These are phyloP conservation scores for Epichloe glyceriae DNA, from an alignment of 2,329 filamentous ascomycete species.

Conservation along the genomic window DNA sequence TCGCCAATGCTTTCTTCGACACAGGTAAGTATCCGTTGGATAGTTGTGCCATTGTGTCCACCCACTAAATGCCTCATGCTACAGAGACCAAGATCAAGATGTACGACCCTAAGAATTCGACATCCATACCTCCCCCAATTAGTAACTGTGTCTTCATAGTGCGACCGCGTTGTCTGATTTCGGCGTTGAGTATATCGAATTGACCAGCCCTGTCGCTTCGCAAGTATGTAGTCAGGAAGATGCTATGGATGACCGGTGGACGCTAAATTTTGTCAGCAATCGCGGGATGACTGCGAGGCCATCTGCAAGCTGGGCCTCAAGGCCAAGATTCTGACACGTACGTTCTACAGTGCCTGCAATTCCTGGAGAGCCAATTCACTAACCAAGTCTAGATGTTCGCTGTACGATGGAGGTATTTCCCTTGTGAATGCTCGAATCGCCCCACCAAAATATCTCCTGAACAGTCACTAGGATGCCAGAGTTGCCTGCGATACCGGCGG, in stretches of 20 bases:
- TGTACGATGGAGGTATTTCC: slow-evolving; percentile 10
- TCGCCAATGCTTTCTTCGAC: slow-evolving; percentile 66
- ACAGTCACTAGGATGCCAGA: background rate
- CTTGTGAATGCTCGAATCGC: background rate
- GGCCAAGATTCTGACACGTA: slow-evolving; percentile 18
- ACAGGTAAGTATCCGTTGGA: slow-evolving; percentile 22
- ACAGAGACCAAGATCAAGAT: slow-evolving; percentile 41
- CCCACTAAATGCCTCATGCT: background rate
- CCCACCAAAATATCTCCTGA: background rate
- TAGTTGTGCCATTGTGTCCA: background rate
- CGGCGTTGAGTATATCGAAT: slow-evolving; percentile 36
- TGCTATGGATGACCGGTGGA: background rate
- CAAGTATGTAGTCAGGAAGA: background rate
- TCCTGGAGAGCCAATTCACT: background rate
- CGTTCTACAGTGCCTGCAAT: slow-evolving; percentile 8
- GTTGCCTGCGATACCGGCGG: slow-evolving; percentile 2
- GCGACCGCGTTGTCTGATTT: slow-evolving; percentile 9
- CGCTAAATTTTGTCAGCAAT: slow-evolving; percentile 54
- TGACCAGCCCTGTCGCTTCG: slow-evolving; percentile 66
- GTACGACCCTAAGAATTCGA: background rate
- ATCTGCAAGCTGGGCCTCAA: slow-evolving; percentile 92
- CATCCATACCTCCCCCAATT: background rate
- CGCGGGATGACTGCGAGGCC: slow-evolving; percentile 70
- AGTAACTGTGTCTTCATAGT: background rate
- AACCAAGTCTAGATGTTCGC: slow-evolving; percentile 9